Percentiles rank a stretch among this genome's conserved stretches.
phyloP scores from a whole-genome alignment of 805 yeast genomes.

The Candida jianshihensis region DNA sequence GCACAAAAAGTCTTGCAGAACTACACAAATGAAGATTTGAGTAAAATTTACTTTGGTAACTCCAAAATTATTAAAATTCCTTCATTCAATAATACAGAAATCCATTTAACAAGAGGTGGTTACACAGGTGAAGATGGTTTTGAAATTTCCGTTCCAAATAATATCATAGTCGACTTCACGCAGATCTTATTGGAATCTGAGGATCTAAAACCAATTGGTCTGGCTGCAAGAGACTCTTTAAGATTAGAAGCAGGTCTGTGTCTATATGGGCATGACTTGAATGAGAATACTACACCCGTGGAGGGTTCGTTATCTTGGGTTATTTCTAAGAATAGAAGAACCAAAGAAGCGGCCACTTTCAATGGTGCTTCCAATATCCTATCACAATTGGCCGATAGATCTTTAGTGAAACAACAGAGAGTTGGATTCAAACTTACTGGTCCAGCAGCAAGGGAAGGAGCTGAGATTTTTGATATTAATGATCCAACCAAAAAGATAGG shows the following conservation, averaged over 20 bases:
- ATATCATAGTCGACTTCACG: constrained; percentile 55
- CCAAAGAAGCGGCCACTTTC: constrained; percentile 39
- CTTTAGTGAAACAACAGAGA: constrained; percentile 48
- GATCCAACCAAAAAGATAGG: constrained; percentile 49
- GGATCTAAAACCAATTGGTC: constrained; percentile 77
- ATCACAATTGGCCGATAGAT: constrained; percentile 62
- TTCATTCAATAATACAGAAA: constrained; percentile 31
- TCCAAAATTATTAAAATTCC: constrained; percentile 25
- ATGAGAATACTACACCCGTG: constrained; percentile 74
- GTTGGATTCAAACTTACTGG: constrained; percentile 71
- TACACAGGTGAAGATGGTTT: constrained; percentile 99
- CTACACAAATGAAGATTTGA: constrained; percentile 52
- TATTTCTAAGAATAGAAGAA: constrained; percentile 73
- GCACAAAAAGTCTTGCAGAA: constrained; percentile 63
- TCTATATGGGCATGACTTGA: constrained; percentile 87
- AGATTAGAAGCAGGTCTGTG: constrained; percentile 99
- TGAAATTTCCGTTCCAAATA: constrained; percentile 73
- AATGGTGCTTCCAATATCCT: constrained; percentile 73
- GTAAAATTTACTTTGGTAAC: constrained; percentile 67
- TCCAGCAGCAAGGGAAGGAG: constrained; percentile 87
- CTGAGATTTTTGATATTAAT: constrained; percentile 49
- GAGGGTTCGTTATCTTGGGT: constrained; percentile 90
- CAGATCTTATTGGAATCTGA: constrained; percentile 45
- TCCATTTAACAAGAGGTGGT: constrained; percentile 91
- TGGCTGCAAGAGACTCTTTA: constrained; percentile 96